Percentiles rank a stretch among this genome's conserved stretches.
Evolutionary conservation across 2,329 filamentous ascomycete genomes (phyloP).

Genomic region (Cryphonectria carpinicola): DNA sequence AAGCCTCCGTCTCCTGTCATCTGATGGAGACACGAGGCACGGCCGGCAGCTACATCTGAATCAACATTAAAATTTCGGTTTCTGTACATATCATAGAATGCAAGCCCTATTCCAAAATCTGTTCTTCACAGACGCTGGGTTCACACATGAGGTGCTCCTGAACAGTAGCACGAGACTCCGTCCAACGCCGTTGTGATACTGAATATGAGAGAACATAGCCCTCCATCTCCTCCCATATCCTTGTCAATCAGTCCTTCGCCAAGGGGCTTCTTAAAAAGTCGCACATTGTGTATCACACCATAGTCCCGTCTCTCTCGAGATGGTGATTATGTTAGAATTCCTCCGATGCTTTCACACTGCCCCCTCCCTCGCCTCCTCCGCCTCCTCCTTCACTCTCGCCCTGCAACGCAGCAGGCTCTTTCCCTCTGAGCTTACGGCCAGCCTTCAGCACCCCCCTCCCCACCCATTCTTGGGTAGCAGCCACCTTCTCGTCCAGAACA

Average conservation of each 20-base stretch:
- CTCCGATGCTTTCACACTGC: neutral
- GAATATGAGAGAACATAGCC: neutral
- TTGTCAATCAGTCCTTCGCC: neutral
- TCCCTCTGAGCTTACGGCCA: conserved; percentile 5
- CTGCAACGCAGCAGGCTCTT: neutral
- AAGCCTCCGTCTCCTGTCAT: neutral
- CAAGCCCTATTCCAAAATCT: neutral
- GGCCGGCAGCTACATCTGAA: neutral
- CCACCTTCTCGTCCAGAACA: conserved; percentile 42
- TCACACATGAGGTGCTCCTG: neutral
- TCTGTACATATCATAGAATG: neutral
- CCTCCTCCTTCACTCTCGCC: neutral
- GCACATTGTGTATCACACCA: neutral
- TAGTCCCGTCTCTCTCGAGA: neutral
- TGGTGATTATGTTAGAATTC: neutral
- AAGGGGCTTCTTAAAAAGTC: neutral
- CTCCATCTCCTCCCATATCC: neutral
- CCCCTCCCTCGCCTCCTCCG: too few relatives aligned
- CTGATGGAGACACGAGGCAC: neutral
- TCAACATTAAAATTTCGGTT: neutral
- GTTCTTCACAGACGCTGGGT: neutral
- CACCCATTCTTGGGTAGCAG: conserved; percentile 17
- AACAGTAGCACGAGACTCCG: neutral
- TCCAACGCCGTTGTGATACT: neutral
- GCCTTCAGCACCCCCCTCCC: conserved; percentile 16